Base-by-base conservation (phyloP, 2,329 filamentous ascomycete species). In the Bretziella fagacearum region DNA sequence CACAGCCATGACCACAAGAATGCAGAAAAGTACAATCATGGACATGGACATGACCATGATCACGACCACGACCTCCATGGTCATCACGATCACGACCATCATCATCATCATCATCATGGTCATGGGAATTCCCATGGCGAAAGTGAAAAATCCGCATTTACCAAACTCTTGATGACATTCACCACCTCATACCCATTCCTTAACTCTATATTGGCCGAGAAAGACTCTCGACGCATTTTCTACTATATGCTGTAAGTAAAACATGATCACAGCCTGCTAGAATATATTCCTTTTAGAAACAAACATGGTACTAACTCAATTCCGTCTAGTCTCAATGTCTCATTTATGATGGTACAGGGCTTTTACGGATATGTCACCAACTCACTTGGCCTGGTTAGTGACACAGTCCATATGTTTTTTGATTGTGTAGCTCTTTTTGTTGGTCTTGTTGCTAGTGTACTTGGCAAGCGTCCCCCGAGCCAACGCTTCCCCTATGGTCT, bases 381-480 rank as follows among this genome's bases (percentile, higher is more conserved):
- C 54, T 98, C 91, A 0, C 67, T 98, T 4, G 91, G 91, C 2
- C 70, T 98, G n/a, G 74, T 98, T 15, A 94, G 86, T 54, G 91
- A 98, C 62, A 96, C 87, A 57, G 91, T 98, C 53, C 91, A 98
- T 64, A 98, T 98, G 91, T 89, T 98, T 57, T 96, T 98, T 56
- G 91, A 98, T 63, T 98, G 91, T 55, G 78, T 95, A 29, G 91
- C 89, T 17, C 71, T 98, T 23, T 76, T 84, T 1, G 86, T 98
- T 29, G 91, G 91, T 8, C 69, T 98, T 7, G 81, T 89, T 55
- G 91, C 91, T 23, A 81, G 89, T 1, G 86, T 98, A 4, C 84
- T 94, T 68, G 91, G 84, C 63, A 96, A 96, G 63, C 95, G 91
- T 87, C 86, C 87, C 1, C 82, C 86, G 1, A 94, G 81, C 59